phyloP scores from a whole-genome alignment of 2,329 filamentous ascomycete genomes.

The Albophoma yamanashiensis region DNA sequence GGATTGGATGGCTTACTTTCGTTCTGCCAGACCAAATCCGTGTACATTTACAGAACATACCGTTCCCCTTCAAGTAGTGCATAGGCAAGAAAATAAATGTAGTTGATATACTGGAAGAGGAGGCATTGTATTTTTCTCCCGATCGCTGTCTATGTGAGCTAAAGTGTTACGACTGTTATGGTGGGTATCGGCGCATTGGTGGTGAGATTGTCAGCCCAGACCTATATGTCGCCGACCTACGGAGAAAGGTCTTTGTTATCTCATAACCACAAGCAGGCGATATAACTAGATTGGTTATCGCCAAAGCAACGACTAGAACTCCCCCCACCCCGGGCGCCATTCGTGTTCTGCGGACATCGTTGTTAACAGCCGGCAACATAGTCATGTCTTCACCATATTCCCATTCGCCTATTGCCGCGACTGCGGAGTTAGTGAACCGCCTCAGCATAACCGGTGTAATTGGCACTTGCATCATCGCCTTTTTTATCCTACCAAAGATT shows the following conservation, averaged over 20 bases:
- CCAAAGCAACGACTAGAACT: background rate
- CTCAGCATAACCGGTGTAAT: background rate
- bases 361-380: background rate
- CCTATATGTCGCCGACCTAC: background rate
- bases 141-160: no score
- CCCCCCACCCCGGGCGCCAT: no score
- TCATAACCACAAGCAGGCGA: no score
- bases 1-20: slow-evolving; percentile 4
- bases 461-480: background rate
- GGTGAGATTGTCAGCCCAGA: background rate
- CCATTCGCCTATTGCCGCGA: background rate
- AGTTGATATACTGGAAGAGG: no score
- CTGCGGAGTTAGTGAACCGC: background rate
- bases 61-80: background rate
- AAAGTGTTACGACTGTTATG: background rate
- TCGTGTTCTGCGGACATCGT: no score
- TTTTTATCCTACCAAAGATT: background rate
- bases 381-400: background rate
- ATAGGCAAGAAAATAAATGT: no score
- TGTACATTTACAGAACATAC: background rate
- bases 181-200: background rate
- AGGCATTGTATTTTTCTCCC: no score
- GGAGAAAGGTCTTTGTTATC: no score
- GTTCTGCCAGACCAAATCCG: background rate
- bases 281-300: no score